Conservation (phyloP, 139 green algal species). For the Tetradesmus obliquus region DNA sequence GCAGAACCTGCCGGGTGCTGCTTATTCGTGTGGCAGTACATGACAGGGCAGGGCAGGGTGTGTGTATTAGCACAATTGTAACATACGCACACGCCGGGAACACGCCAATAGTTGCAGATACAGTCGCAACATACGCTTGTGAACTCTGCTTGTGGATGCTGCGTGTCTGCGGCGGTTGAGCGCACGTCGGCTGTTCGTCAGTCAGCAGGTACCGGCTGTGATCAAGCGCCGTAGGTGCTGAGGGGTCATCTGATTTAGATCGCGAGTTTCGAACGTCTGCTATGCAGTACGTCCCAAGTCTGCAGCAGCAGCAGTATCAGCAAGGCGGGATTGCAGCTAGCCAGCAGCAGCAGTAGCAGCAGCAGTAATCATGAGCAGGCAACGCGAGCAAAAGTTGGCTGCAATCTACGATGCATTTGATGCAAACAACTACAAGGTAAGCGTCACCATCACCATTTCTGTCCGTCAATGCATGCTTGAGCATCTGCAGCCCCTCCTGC, state of each 20-base stretch:
- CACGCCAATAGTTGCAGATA: background rate
- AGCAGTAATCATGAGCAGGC: slow-evolving; percentile 13
- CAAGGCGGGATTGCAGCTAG: background rate
- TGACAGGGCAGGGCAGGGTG: background rate
- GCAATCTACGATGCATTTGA: slow-evolving; percentile 87
- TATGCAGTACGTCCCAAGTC: too few species aligned
- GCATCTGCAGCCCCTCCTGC: background rate
- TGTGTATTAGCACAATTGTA: background rate
- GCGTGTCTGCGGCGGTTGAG: too few species aligned
- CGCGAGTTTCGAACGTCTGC: too few species aligned
- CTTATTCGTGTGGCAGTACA: slow-evolving; percentile 35
- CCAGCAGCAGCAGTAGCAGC: background rate
- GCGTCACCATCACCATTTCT: background rate
- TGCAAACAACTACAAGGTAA: slow-evolving; percentile 79
- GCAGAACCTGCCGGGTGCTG: slow-evolving; percentile 30
- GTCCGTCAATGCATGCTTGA: background rate
- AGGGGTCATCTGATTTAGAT: too few species aligned
- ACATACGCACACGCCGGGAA: background rate
- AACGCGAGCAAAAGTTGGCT: slow-evolving; percentile 68
- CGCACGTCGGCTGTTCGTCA: too few species aligned
- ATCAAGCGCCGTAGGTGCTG: too few species aligned
- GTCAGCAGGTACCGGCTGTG: too few species aligned
- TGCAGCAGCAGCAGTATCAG: too few species aligned
- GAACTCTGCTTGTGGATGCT: too few species aligned
- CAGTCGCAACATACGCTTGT: background rate